Base-by-base conservation (phyloP, 176 grass and related monocot genomes). In the Puya raimondii region DNA sequence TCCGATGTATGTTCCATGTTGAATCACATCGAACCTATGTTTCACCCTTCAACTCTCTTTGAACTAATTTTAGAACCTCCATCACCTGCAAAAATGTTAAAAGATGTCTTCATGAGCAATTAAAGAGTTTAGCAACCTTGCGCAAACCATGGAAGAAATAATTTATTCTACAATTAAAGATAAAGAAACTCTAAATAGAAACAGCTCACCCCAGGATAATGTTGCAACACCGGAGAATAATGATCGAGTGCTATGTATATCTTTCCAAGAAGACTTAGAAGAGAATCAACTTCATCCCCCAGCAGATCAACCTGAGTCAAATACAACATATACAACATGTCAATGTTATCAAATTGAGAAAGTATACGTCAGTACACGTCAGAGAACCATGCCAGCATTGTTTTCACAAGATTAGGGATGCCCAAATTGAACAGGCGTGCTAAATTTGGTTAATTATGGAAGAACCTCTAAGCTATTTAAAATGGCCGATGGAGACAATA, bases 191-290 rank as follows among this genome's bases (percentile, higher is more conserved):
- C 15, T 20, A 59, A 18, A 59, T 2, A 17, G 54, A 59, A 10
- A 4, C 54, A 59, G 15, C 77, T 77, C 88, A 99, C 94, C 87
- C 87, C 94, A 18, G 94, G 94, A 81, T 99, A 84, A 29, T 88
- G 85, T 67, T 93, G 87, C 61, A 99, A 79, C 72, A 99, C 82
- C 51, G 86, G 80, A 69, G 94, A 90, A 29, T 99, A 99, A 83
- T 84, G 74, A 63, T 83, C 83, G n/a, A 99, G 76, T 65, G 94
- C 91, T 66, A 86, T 53, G 64, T 93, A 84, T 82, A 99, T 92
- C 78, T 92, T 99, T 80, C 86, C 84, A 66, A 90, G 84, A 85
- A 99, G 87, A 67, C 68, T 81, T 53, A 93, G 51, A 23, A 99
- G 80, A 33, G 74, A 74, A 81, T 85, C 88, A 66, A 99, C 86